A percentile compares a stretch with the other conserved stretches of the same genome.
Conservation (phyloP, 225 moss, liverwort and hornwort genomes). For the Lunularia cruciata region DNA sequence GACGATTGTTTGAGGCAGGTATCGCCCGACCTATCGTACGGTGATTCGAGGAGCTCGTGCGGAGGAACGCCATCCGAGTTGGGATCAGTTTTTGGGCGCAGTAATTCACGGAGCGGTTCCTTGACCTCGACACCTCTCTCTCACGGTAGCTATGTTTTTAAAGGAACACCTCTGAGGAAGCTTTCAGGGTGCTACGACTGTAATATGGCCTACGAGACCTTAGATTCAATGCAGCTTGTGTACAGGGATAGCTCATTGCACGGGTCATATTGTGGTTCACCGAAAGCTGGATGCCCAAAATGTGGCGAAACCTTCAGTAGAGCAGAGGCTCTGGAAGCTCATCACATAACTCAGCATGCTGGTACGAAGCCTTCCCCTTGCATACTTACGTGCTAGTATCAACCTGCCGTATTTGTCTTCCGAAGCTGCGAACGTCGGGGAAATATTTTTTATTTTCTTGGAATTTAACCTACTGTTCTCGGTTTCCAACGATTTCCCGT, state of each 20-base stretch:
- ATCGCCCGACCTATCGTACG: constrained; percentile 27
- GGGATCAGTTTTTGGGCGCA: constrained; percentile 28
- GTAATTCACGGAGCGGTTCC: constrained; percentile 31
- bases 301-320: constrained; percentile 82
- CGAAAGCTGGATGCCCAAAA: constrained; percentile 68
- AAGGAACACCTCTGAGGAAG: constrained; percentile 50
- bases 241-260: constrained; percentile 44
- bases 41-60: constrained; percentile 39
- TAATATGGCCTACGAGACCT: constrained; percentile 39
- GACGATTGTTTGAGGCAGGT: constrained; percentile 33
- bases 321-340: constrained; percentile 77
- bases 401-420: too few relatives aligned
- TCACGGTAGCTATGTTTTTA: constrained; percentile 38
- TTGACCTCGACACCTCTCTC: constrained; percentile 44
- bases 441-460: too few relatives aligned
- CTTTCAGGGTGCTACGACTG: constrained; percentile 54
- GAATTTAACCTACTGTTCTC: too few relatives aligned
- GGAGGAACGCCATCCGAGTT: constrained; percentile 39
- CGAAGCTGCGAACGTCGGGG: too few relatives aligned
- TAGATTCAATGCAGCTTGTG: constrained; percentile 48
- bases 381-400: too few relatives aligned
- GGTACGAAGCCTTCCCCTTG: too few relatives aligned
- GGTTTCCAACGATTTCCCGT: too few relatives aligned
- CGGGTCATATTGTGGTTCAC: constrained; percentile 58
- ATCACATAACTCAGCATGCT: constrained; percentile 79